A percentile compares a stretch with the other conserved stretches of the same genome.
Conservation (phyloP, 2,329 filamentous ascomycete species). For the Alternaria hordeiaustralica region DNA sequence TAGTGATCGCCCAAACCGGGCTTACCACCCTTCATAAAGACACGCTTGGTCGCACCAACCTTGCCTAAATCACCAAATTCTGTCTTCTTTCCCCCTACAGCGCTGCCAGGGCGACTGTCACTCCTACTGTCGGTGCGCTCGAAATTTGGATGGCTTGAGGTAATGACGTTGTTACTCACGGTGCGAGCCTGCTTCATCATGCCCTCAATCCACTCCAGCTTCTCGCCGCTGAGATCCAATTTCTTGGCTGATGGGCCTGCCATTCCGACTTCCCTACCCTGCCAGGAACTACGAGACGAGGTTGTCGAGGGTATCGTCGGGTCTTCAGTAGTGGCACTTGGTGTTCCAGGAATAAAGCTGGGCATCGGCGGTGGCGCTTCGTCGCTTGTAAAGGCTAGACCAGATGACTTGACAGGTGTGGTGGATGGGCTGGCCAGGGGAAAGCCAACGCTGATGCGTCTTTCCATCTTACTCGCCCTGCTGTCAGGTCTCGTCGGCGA, state of each 20-base stretch:
- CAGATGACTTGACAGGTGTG: conserved; percentile 36
- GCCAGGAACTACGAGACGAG: conserved; percentile 44
- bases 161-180: conserved; percentile 64
- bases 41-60: conserved; percentile 73
- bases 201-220: conserved; percentile 79
- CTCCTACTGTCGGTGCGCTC: conserved; percentile 36
- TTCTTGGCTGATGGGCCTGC: conserved; percentile 72
- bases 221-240: conserved; percentile 71
- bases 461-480: conserved; percentile 33
- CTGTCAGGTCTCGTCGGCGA: conserved; percentile 38
- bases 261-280: conserved; percentile 64
- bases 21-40: conserved; percentile 62
- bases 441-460: conserved; percentile 32
- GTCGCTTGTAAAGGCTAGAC: conserved; percentile 19
- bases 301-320: conserved; percentile 33
- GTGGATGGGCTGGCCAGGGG: conserved; percentile 30
- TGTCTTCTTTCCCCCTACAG: conserved; percentile 25
- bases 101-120: conserved; percentile 25
- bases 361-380: conserved; percentile 35
- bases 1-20: conserved; percentile 13
- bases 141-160: conserved; percentile 22
- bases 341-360: conserved; percentile 32
- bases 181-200: conserved; percentile 80
- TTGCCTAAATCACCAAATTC: conserved; percentile 74
- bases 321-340: conserved; percentile 35